These are phyloP conservation scores for Tricholoma flavovirens DNA, from an alignment of 768 basidiomycete genomes.

Conservation along the genomic window DNA sequence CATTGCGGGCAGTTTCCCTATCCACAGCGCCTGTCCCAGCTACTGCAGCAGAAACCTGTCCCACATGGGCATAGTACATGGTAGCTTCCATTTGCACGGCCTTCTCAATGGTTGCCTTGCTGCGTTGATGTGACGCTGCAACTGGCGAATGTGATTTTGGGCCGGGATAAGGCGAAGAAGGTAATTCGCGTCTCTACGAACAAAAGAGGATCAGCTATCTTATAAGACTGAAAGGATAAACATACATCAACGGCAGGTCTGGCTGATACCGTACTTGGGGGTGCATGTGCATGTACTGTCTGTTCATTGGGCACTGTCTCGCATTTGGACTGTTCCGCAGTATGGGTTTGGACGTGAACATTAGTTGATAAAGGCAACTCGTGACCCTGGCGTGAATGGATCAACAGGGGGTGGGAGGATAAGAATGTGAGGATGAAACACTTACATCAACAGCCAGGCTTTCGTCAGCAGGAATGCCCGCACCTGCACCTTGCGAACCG, in stretches of 20 bases:
- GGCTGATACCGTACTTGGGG: neutral
- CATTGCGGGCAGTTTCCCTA: neutral
- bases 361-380: neutral
- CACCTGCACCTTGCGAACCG: neutral
- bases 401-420: too few relatives aligned
- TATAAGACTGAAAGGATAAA: neutral
- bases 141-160: neutral
- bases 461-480: neutral
- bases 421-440: neutral
- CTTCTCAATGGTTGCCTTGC: neutral
- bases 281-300: neutral
- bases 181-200: neutral
- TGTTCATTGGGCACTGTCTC: neutral
- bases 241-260: too few relatives aligned
- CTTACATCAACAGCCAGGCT: neutral
- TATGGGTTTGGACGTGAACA: neutral
- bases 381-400: neutral
- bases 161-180: neutral
- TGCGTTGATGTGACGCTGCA: neutral
- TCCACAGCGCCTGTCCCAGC: neutral
- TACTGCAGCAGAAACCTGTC: neutral
- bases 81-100: neutral
- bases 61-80: neutral
- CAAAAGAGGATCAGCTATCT: neutral
- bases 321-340: neutral